Conservation (phyloP, 2,329 filamentous ascomycete genomes). For the Ophiostoma montium region DNA sequence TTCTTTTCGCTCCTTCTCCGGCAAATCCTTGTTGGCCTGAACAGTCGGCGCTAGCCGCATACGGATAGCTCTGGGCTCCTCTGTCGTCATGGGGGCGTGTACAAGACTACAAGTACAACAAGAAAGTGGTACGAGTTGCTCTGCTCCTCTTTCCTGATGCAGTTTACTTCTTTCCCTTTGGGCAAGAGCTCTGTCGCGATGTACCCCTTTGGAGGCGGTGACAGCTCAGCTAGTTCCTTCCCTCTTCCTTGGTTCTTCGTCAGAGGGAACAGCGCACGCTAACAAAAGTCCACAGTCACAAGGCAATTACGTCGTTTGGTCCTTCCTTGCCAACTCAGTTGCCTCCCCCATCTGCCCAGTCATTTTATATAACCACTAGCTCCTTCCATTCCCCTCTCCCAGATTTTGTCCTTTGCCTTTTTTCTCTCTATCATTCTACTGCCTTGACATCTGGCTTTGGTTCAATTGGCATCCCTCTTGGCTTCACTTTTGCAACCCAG, state of each 20-base stretch:
- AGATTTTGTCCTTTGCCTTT: not conserved
- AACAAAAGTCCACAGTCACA: too few relatives aligned
- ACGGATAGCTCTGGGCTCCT: constrained; percentile 1
- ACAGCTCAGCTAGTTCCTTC: constrained; percentile 2
- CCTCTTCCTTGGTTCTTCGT: constrained; percentile 2
- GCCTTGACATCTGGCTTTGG: not conserved
- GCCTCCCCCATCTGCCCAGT: not conserved
- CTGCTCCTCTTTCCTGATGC: not conserved
- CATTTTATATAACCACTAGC: not conserved
- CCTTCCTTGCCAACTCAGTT: constrained; percentile 4
- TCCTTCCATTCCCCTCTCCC: not conserved
- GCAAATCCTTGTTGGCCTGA: not conserved
- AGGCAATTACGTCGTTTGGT: constrained; percentile 1
- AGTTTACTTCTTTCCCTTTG: not conserved
- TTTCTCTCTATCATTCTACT: not conserved
- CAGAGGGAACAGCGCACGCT: too few relatives aligned
- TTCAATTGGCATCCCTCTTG: not conserved
- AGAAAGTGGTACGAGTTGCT: too few relatives aligned
- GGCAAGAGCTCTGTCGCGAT: too few relatives aligned
- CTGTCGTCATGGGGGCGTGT: constrained; percentile 1
- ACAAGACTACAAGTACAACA: too few relatives aligned
- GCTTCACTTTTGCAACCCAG: not conserved
- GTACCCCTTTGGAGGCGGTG: not conserved
- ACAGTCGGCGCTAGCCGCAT: not conserved
- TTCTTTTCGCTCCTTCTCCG: not conserved